Conservation (phyloP, 1,284 basidiomycete species). For the Leccinum idahoense region DNA sequence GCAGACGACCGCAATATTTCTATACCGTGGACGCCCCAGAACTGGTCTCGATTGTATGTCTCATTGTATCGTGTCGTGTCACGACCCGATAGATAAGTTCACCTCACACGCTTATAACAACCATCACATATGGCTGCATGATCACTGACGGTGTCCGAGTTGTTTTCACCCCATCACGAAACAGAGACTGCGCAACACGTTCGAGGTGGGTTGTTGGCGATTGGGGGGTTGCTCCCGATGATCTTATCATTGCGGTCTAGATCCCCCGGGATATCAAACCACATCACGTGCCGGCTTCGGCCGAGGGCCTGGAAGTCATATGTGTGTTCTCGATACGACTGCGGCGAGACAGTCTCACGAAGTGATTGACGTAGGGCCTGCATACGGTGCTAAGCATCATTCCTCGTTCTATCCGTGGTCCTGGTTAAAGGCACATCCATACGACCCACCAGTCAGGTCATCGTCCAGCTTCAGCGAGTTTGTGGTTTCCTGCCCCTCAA, state of each 20-base stretch:
- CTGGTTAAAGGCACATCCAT: conserved; percentile 74
- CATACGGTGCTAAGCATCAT: conserved; percentile 48
- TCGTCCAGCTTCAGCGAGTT: conserved; percentile 36
- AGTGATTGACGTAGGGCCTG: conserved; percentile 46
- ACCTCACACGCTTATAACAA: conserved; percentile 22
- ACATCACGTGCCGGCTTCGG: conserved; percentile 50
- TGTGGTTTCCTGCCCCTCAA: conserved; percentile 13
- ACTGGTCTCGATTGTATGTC: conserved; percentile 68
- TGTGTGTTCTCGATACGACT: conserved; percentile 37
- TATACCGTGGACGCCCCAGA: conserved; percentile 53
- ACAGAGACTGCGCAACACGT: conserved; percentile 85
- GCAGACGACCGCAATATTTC: no score
- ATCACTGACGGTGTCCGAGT: conserved; percentile 85
- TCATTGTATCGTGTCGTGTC: neutral
- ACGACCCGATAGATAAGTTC: neutral
- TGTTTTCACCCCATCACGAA: conserved; percentile 91
- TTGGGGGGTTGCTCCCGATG: neutral
- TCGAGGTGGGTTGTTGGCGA: conserved; percentile 47
- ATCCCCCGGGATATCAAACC: conserved; percentile 75
- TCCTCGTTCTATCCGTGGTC: conserved; percentile 82
- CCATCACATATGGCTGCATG: conserved; percentile 70
- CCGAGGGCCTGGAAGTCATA: conserved; percentile 62
- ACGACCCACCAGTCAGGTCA: conserved; percentile 57
- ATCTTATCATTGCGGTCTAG: conserved; percentile 35
- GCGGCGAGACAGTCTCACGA: conserved; percentile 7